A percentile compares a stretch with the other conserved stretches of the same genome.
Conservation (phyloP, 225 moss, liverwort and hornwort genomes). For the Rhytidiadelphus loreus region DNA sequence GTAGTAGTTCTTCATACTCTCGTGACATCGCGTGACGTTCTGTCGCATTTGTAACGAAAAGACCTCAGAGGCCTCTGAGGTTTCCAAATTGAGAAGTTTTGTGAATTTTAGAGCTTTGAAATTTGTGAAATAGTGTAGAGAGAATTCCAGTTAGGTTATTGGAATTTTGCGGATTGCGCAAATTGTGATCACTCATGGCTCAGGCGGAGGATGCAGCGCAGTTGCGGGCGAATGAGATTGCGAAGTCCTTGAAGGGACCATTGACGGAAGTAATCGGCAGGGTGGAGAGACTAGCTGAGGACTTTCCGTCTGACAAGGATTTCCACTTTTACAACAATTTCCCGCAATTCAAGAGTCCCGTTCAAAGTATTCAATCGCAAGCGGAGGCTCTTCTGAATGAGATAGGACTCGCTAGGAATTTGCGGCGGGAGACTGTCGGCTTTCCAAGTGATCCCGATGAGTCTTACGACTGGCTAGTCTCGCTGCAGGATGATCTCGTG, state of each 20-base stretch:
- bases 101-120: neutral
- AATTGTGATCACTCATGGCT: neutral
- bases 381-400: constrained; percentile 41
- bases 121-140: neutral
- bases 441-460: constrained; percentile 71
- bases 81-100: neutral
- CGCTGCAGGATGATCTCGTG: constrained; percentile 74
- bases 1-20: neutral
- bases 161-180: neutral
- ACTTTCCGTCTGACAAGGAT: constrained; percentile 56
- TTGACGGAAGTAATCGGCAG: constrained; percentile 29
- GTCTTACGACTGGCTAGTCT: constrained; percentile 81
- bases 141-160: neutral
- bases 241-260: constrained; percentile 26
- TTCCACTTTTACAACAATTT: constrained; percentile 94
- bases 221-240: constrained; percentile 29
- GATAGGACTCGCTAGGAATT: constrained; percentile 34
- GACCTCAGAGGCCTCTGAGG: neutral
- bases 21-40: neutral
- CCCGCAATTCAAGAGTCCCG: constrained; percentile 53
- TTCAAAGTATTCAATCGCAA: constrained; percentile 30
- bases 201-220: constrained; percentile 14
- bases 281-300: constrained; percentile 30
- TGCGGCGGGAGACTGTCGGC: constrained; percentile 13
- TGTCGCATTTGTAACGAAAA: neutral